Evolutionary conservation across 306 rosid genomes (phyloP).

Genomic region (Begonia peltatifolia): DNA sequence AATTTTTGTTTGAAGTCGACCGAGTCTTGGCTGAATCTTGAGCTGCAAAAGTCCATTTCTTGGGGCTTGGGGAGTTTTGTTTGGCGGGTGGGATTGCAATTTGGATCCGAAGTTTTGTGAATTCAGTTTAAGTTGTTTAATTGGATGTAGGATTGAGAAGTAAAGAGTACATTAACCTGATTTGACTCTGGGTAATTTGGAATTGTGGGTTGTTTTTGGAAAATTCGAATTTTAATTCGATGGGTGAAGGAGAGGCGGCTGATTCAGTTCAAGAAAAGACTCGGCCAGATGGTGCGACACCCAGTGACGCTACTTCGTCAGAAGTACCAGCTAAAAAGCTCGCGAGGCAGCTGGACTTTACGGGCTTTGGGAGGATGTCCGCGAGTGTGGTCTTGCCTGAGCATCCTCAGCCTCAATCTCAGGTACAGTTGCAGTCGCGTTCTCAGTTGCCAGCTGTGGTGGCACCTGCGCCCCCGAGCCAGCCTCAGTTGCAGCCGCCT

Average conservation of each 20-base stretch:
- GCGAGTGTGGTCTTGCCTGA: slow-evolving; percentile 23
- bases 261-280: slow-evolving; percentile 40
- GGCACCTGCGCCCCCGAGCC: slow-evolving; percentile 10
- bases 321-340: slow-evolving; percentile 80
- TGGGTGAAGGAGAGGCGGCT: slow-evolving; percentile 76
- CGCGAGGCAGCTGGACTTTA: slow-evolving; percentile 93
- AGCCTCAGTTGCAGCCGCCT: slow-evolving; percentile 8
- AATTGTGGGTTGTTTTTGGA: slow-evolving; percentile 15
- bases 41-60: slow-evolving; percentile 23
- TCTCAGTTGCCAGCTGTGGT: neutral
- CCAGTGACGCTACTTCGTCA: slow-evolving; percentile 14
- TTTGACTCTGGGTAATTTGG: slow-evolving; percentile 4
- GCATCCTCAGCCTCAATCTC: slow-evolving; percentile 24
- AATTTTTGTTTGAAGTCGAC: slow-evolving; percentile 9
- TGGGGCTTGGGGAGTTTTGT: slow-evolving; percentile 4
- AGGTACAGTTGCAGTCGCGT: slow-evolving; percentile 15
- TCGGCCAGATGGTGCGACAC: slow-evolving; percentile 25
- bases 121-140: slow-evolving; percentile 23
- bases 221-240: slow-evolving; percentile 24
- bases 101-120: slow-evolving; percentile 37
- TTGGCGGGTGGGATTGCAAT: slow-evolving; percentile 13
- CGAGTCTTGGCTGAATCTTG: slow-evolving; percentile 20
- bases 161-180: slow-evolving; percentile 16
- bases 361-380: slow-evolving; percentile 37
- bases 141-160: slow-evolving; percentile 7